A percentile compares a stretch with the other conserved stretches of the same genome.
These are phyloP conservation scores for Aspergillus homomorphus DNA, from an alignment of 495 filamentous ascomycete genomes.

Conservation along the genomic window DNA sequence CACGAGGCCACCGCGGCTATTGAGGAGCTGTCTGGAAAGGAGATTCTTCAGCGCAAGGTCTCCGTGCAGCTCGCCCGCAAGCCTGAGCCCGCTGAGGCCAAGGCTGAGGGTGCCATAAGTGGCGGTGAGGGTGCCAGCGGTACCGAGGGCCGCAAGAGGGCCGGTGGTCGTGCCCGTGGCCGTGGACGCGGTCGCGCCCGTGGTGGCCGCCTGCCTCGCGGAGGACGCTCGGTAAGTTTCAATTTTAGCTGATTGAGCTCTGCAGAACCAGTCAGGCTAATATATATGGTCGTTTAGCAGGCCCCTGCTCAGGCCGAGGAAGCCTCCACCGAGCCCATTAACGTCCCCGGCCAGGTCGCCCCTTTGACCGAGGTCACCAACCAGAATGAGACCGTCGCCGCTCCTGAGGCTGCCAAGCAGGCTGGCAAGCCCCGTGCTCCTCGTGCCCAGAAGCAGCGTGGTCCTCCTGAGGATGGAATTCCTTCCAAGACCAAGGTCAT, in stretches of 20 bases:
- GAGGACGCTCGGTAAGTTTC: conserved; percentile 65
- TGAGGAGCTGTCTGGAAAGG: conserved; percentile 88
- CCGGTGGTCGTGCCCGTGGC: conserved; percentile 70
- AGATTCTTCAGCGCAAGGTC: conserved; percentile 96
- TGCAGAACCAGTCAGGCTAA: background rate
- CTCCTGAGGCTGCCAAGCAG: conserved; percentile 61
- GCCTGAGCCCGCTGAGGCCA: conserved; percentile 80
- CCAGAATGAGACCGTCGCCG: conserved; percentile 51
- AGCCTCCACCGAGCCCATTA: conserved; percentile 20
- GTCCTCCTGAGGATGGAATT: conserved; percentile 95
- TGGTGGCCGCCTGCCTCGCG: conserved; percentile 60
- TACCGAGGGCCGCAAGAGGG: conserved; percentile 74
- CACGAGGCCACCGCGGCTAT: conserved; percentile 93
- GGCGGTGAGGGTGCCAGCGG: conserved; percentile 66
- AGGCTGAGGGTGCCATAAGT: conserved; percentile 64
- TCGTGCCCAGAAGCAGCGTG: conserved; percentile 67
- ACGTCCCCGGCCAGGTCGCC: conserved; percentile 27
- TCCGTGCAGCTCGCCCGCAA: conserved; percentile 98
- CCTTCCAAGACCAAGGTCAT: conserved; percentile 99
- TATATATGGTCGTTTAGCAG: background rate
- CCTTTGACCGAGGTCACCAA: conserved; percentile 49
- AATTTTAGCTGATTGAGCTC: background rate
- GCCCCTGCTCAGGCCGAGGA: conserved; percentile 22
- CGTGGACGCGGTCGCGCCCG: conserved; percentile 74
- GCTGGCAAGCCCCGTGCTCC: conserved; percentile 49